Conservation (phyloP, 257 asterid species). For the Solanum phureja region DNA sequence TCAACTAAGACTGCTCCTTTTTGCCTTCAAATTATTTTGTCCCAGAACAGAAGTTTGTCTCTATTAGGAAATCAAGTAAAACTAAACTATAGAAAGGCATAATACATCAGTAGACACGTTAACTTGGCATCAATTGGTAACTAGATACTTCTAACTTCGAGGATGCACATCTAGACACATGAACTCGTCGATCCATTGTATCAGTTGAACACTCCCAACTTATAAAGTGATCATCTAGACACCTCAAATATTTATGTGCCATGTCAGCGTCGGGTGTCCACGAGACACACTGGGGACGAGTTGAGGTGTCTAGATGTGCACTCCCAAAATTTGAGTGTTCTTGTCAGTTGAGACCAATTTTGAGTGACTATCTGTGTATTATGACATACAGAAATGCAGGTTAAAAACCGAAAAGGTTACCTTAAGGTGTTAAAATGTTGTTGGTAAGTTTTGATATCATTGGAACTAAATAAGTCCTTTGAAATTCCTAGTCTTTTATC, state of each 20-base stretch:
- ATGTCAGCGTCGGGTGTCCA: not conserved
- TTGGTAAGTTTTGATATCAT: not conserved
- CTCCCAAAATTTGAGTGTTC: not conserved
- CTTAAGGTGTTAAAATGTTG: not conserved
- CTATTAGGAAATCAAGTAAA: not conserved
- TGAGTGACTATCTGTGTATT: not conserved
- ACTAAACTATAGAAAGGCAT: not conserved
- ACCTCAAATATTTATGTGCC: not conserved
- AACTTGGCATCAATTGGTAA: not conserved
- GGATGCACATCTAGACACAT: not conserved
- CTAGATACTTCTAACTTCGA: not conserved
- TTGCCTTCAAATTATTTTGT: slow-evolving; percentile 6
- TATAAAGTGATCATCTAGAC: not conserved
- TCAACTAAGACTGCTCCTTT: slow-evolving; percentile 35
- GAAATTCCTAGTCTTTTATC: slow-evolving; percentile 38
- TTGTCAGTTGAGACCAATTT: not conserved
- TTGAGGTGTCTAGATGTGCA: not conserved
- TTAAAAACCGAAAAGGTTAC: not conserved
- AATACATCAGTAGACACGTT: not conserved
- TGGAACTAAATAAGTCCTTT: not conserved
- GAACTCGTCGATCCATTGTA: not conserved
- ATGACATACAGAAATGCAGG: not conserved
- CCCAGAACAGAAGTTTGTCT: not conserved
- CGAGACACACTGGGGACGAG: not conserved
- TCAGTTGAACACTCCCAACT: not conserved